phyloP scores from a whole-genome alignment of 345 rosid species.

The Geranium rotundifolium region DNA sequence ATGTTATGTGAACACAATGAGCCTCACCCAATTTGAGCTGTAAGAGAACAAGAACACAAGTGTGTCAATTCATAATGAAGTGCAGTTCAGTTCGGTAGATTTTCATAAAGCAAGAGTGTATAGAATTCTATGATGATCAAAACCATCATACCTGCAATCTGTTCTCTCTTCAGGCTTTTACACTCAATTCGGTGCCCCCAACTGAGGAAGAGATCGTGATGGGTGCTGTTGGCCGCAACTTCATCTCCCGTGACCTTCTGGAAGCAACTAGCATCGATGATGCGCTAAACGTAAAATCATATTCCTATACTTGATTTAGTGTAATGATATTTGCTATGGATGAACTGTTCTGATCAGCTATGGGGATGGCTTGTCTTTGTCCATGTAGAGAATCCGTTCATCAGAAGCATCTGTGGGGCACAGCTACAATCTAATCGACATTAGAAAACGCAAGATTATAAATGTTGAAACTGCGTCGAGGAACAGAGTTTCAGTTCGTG shows the following conservation, averaged over 20 bases:
- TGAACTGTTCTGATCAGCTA: conserved; percentile 1
- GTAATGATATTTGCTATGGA: too few relatives aligned
- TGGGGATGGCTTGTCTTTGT: conserved; percentile 2
- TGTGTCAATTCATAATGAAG: not conserved
- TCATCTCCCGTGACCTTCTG: conserved; percentile 44
- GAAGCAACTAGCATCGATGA: conserved; percentile 41
- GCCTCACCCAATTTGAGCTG: too few relatives aligned
- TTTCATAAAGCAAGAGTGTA: not conserved
- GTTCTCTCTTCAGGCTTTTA: conserved; percentile 29
- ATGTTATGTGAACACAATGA: too few relatives aligned
- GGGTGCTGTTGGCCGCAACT: conserved; percentile 43
- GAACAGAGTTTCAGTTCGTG: conserved; percentile 33
- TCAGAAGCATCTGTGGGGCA: conserved; percentile 47
- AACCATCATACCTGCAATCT: too few relatives aligned
- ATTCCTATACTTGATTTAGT: too few relatives aligned
- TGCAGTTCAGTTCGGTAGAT: not conserved
- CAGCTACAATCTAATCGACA: conserved; percentile 43
- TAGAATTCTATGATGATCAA: too few relatives aligned
- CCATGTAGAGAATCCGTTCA: conserved; percentile 27
- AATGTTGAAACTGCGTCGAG: conserved; percentile 51
- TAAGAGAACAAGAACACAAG: too few relatives aligned
- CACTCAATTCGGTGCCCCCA: conserved; percentile 49
- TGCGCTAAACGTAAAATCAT: conserved; percentile 21
- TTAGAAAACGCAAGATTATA: conserved; percentile 20
- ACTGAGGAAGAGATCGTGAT: conserved; percentile 29